Evolutionary conservation across 805 yeast genomes (phyloP).

Genomic region (Vanderwaltozyma tropicalis): DNA sequence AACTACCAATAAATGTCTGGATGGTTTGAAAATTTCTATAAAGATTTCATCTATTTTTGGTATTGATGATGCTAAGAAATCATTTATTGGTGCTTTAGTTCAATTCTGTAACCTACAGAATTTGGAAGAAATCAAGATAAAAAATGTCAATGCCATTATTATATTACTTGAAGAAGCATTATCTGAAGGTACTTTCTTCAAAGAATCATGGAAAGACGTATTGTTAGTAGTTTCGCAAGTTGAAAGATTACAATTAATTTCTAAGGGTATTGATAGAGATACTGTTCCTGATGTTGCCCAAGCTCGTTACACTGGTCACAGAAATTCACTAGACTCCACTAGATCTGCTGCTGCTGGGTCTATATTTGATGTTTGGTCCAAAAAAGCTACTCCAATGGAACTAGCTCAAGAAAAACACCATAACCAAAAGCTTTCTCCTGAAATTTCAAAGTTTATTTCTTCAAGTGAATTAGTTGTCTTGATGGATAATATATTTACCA

Average conservation of each 20-base stretch:
- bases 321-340: constrained; percentile 44
- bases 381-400: constrained; percentile 49
- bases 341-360: constrained; percentile 33
- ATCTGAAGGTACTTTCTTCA: constrained; percentile 64
- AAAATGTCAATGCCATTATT: constrained; percentile 73
- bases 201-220: constrained; percentile 75
- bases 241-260: constrained; percentile 79
- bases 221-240: constrained; percentile 78
- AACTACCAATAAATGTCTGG: constrained; percentile 58
- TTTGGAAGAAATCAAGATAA: constrained; percentile 62
- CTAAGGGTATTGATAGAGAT: constrained; percentile 77
- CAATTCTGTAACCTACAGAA: constrained; percentile 78
- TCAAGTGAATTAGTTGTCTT: constrained; percentile 66
- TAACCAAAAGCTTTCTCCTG: constrained; percentile 54
- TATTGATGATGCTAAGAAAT: constrained; percentile 71
- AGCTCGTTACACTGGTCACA: constrained; percentile 52
- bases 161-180: constrained; percentile 68
- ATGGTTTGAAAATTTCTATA: constrained; percentile 76
- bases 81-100: constrained; percentile 82
- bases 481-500: constrained; percentile 79
- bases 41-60: constrained; percentile 78
- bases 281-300: constrained; percentile 75
- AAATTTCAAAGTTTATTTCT: constrained; percentile 45
- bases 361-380: constrained; percentile 49
- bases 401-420: constrained; percentile 60